Conservation (phyloP, 257 asterid species). For the Handroanthus guayacan region DNA sequence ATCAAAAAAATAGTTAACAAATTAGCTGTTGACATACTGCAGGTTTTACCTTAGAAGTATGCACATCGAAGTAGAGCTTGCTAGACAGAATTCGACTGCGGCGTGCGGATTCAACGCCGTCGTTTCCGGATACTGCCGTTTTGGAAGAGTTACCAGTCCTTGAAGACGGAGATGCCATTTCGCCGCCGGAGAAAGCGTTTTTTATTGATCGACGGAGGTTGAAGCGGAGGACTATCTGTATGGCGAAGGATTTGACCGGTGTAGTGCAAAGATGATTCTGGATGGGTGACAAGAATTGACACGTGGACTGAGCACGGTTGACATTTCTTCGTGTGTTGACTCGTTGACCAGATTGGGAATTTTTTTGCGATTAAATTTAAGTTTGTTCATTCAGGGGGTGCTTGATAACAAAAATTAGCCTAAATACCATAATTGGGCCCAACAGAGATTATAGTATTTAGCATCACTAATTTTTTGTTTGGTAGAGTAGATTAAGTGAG, state of each 20-base stretch:
- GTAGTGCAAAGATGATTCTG: background rate
- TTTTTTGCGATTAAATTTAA: no score
- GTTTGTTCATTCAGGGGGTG: no score
- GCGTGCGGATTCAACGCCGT: constrained; percentile 57
- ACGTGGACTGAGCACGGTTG: constrained; percentile 36
- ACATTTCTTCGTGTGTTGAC: constrained; percentile 33
- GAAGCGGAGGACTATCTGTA: constrained; percentile 11
- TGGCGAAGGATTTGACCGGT: constrained; percentile 37
- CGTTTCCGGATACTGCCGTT: constrained; percentile 31
- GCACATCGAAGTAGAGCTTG: constrained; percentile 85
- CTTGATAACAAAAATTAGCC: no score
- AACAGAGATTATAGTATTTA: no score
- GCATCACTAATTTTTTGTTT: no score
- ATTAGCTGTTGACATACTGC: background rate
- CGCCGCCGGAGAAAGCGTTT: constrained; percentile 24
- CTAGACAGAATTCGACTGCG: constrained; percentile 74
- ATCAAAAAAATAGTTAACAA: background rate
- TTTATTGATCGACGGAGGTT: constrained; percentile 39
- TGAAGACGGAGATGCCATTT: constrained; percentile 48
- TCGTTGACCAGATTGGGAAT: constrained; percentile 12
- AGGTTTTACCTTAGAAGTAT: constrained; percentile 60
- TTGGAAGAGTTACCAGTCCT: constrained; percentile 39
- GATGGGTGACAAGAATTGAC: constrained; percentile 35
- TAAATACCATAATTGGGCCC: no score
- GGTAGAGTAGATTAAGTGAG: no score